Evolutionary conservation across 352 stramenopile species (phyloP).

Genomic region (Phytophthora fragariaefolia): DNA sequence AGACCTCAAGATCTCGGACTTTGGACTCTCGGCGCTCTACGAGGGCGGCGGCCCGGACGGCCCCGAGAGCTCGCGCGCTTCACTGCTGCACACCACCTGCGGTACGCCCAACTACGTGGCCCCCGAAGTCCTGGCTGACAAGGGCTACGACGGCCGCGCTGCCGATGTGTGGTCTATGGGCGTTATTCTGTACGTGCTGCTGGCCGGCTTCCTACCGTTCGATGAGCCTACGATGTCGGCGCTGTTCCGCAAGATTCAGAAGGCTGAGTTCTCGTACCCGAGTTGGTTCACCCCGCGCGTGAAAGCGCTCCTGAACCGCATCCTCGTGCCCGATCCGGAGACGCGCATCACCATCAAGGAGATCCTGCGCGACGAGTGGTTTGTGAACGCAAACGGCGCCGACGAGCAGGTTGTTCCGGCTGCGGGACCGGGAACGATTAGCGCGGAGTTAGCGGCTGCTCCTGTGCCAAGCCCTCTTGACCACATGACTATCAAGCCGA

Average conservation of each 20-base stretch:
- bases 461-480: slow-evolving; percentile 30
- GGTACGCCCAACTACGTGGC: slow-evolving; percentile 98
- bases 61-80: slow-evolving; percentile 85
- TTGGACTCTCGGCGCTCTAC: slow-evolving; percentile 96
- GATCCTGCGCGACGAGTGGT: slow-evolving; percentile 94
- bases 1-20: slow-evolving; percentile 99
- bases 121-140: slow-evolving; percentile 93
- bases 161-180: slow-evolving; percentile 98
- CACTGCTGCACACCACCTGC: slow-evolving; percentile 96
- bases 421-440: slow-evolving; percentile 25
- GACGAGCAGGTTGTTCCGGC: slow-evolving; percentile 35
- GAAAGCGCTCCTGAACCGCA: slow-evolving; percentile 90
- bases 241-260: slow-evolving; percentile 98
- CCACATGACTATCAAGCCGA: slow-evolving; percentile 80
- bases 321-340: slow-evolving; percentile 93
- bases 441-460: slow-evolving; percentile 22
- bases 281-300: slow-evolving; percentile 91
- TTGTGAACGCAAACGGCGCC: slow-evolving; percentile 62
- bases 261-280: slow-evolving; percentile 95
- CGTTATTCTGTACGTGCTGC: slow-evolving; percentile 98
- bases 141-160: slow-evolving; percentile 93
- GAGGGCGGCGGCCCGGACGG: slow-evolving; percentile 82
- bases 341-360: slow-evolving; percentile 87
- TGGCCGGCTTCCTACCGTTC: slow-evolving; percentile 94
- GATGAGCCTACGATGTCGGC: slow-evolving; percentile 95